phyloP scores from a whole-genome alignment of 805 yeast species.

The Metschnikowia corniflorae region DNA sequence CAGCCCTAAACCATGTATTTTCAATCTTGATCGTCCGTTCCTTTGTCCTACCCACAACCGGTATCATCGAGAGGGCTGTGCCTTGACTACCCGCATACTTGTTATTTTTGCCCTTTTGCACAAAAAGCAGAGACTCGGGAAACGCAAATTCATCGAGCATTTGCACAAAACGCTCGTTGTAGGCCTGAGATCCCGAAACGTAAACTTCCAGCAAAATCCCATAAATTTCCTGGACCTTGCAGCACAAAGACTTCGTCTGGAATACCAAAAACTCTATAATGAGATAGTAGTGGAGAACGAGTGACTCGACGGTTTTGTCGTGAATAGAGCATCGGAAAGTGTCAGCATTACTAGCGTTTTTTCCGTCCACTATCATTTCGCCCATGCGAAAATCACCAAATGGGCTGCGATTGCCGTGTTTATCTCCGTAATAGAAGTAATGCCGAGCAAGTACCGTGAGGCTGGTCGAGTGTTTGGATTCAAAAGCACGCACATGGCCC shows the following conservation, averaged over 20 bases:
- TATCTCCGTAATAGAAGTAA: conserved; percentile 51
- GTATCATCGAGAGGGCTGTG: conserved; percentile 5
- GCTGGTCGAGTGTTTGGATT: conserved; percentile 18
- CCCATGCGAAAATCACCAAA: conserved; percentile 47
- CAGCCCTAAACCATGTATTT: not conserved
- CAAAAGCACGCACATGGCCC: conserved; percentile 20
- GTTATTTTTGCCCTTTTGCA: not conserved
- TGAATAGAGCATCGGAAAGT: conserved; percentile 1
- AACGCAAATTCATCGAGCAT: conserved; percentile 10
- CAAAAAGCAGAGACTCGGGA: conserved; percentile 1
- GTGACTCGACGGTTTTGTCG: conserved; percentile 29
- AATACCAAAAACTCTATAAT: conserved; percentile 50
- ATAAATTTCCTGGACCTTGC: conserved; percentile 21
- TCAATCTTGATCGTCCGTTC: not conserved
- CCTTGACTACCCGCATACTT: conserved; percentile 12
- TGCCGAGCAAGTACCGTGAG: conserved; percentile 28
- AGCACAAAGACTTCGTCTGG: conserved; percentile 42
- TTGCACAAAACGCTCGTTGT: conserved; percentile 26
- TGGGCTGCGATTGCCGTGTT: conserved; percentile 58
- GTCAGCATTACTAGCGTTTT: conserved; percentile 16
- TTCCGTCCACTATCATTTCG: conserved; percentile 49
- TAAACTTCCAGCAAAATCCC: conserved; percentile 29
- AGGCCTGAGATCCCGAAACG: conserved; percentile 55
- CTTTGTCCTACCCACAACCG: not conserved
- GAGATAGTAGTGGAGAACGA: conserved; percentile 43